These are phyloP conservation scores for Yueomyces sp. DNA, from an alignment of 1,139 yeast genomes.

Conservation along the genomic window DNA sequence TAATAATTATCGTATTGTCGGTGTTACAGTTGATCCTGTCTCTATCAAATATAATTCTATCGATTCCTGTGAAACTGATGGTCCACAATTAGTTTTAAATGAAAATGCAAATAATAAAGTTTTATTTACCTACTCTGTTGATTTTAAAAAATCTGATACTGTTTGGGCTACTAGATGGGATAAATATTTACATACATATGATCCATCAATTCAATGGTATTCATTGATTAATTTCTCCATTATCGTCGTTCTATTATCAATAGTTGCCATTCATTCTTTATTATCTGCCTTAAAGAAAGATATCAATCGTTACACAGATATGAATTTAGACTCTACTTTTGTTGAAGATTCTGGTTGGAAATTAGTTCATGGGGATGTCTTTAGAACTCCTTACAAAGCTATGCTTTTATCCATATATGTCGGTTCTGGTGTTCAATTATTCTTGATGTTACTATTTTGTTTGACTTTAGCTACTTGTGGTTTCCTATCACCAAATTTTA, in stretches of 20 bases:
- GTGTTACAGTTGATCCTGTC: slow-evolving; percentile 63
- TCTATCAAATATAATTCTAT: slow-evolving; percentile 41
- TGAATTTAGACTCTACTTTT: slow-evolving; percentile 75
- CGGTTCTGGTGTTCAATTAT: slow-evolving; percentile 82
- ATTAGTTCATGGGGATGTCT: slow-evolving; percentile 87
- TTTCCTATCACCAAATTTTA: slow-evolving; percentile 80
- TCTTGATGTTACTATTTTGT: slow-evolving; percentile 64
- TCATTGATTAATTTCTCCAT: slow-evolving; percentile 76
- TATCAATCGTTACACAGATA: slow-evolving; percentile 77
- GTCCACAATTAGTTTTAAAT: slow-evolving; percentile 32
- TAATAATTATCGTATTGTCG: slow-evolving; percentile 74
- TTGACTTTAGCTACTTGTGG: slow-evolving; percentile 80
- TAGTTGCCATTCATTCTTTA: slow-evolving; percentile 70
- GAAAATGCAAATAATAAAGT: slow-evolving; percentile 33
- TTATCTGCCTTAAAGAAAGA: slow-evolving; percentile 75
- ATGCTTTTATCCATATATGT: slow-evolving; percentile 66
- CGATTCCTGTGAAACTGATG: slow-evolving; percentile 25
- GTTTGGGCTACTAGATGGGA: slow-evolving; percentile 99
- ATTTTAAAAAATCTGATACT: slow-evolving; percentile 54
- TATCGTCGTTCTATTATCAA: slow-evolving; percentile 64
- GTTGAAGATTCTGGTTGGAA: slow-evolving; percentile 98
- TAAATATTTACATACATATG: slow-evolving; percentile 80
- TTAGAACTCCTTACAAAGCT: slow-evolving; percentile 67
- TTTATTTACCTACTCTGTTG: slow-evolving; percentile 49
- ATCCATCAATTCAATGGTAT: slow-evolving; percentile 93